A percentile compares a stretch with the other conserved stretches of the same genome.
Evolutionary conservation across 176 grass and related monocot genomes (phyloP).

Genomic region (Aegilops speltoides): DNA sequence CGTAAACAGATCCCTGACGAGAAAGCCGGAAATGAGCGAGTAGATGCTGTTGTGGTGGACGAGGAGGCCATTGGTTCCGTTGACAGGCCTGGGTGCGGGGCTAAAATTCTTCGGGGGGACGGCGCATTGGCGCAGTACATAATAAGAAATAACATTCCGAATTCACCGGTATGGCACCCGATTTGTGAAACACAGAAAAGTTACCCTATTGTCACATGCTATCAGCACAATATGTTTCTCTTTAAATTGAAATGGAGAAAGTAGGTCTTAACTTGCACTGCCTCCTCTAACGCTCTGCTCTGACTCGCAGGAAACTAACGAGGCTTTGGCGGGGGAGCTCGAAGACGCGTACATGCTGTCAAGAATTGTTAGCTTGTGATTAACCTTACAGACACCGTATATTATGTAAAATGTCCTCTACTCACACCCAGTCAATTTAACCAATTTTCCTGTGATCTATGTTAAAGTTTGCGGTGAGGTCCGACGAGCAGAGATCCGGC

Average conservation of each 20-base stretch:
- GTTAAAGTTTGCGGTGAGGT: conserved; percentile 5
- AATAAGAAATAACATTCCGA: conserved; percentile 49
- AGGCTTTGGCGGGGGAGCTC: conserved; percentile 50
- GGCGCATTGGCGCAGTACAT: conserved; percentile 74
- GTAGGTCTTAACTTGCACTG: background rate
- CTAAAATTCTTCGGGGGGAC: conserved; percentile 89
- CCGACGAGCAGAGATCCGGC: conserved; percentile 16
- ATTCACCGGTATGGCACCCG: conserved; percentile 29
- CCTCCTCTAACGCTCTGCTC: background rate
- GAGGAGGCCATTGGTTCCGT: conserved; percentile 74
- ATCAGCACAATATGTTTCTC: background rate
- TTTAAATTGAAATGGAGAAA: background rate
- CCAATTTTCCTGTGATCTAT: conserved; percentile 21
- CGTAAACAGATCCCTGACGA: conserved; percentile 74
- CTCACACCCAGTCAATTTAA: conserved; percentile 19
- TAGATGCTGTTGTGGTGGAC: conserved; percentile 92
- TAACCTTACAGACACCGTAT: conserved; percentile 43
- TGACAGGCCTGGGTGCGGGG: conserved; percentile 60
- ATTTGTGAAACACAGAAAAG: background rate
- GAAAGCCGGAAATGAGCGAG: conserved; percentile 66
- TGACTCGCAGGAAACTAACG: conserved; percentile 44
- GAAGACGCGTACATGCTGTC: conserved; percentile 77
- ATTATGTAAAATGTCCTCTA: conserved; percentile 48
- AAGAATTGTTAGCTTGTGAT: conserved; percentile 70
- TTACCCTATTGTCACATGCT: background rate